phyloP scores from a whole-genome alignment of 306 rosid species.

The Echinosophora koreensis region DNA sequence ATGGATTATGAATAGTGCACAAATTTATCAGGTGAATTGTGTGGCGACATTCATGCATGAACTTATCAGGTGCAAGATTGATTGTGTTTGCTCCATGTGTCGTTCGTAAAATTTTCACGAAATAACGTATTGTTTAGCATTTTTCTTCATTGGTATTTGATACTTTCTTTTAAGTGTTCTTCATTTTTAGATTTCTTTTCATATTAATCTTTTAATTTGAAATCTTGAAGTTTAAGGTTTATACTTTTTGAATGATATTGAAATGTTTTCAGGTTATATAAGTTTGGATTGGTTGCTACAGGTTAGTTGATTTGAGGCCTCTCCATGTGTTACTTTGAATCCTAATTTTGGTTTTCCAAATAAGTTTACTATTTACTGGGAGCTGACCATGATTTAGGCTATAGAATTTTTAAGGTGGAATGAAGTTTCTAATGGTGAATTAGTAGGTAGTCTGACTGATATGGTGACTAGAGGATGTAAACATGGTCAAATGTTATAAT shows the following conservation, averaged over 20 bases:
- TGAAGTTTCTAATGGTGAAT: conserved; percentile 34
- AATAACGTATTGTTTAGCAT: not conserved
- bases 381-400: not conserved
- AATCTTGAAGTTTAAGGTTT: not conserved
- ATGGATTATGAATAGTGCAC: not conserved
- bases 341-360: not conserved
- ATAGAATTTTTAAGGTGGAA: too few species aligned
- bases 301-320: conserved; percentile 7
- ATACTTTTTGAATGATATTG: conserved; percentile 10
- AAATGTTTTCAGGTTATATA: conserved; percentile 5
- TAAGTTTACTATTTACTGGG: conserved; percentile 16
- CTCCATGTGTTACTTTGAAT: conserved; percentile 6
- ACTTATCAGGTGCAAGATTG: too few species aligned
- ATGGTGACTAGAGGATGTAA: conserved; percentile 34
- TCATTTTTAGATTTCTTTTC: conserved; percentile 25
- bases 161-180: not conserved
- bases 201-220: not conserved
- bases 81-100: not conserved
- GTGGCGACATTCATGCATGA: too few species aligned
- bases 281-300: not conserved
- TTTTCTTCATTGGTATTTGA: not conserved
- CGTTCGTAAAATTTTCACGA: not conserved
- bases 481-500: not conserved
- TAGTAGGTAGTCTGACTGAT: conserved; percentile 37
- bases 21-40: too few species aligned